Evolutionary conservation across 177 flowering plant species (phyloP).

Genomic region (Vitis hybrid): DNA sequence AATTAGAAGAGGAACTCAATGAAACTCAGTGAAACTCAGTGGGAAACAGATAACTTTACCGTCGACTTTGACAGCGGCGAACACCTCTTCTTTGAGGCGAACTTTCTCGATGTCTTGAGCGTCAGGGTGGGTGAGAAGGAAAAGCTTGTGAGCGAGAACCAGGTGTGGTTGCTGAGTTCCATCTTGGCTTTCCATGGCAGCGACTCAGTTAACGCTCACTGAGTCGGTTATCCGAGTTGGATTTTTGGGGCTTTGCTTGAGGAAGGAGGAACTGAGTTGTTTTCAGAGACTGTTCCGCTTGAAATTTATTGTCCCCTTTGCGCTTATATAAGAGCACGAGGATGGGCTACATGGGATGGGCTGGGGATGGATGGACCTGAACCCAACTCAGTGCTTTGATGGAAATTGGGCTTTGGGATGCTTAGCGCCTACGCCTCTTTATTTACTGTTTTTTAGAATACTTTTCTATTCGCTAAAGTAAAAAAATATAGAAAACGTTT

Average conservation of each 20-base stretch:
- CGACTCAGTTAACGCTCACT: conserved; percentile 8
- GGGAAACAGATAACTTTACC: conserved; percentile 36
- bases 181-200: conserved; percentile 68
- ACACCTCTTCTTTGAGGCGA: conserved; percentile 73
- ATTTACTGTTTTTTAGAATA: no score
- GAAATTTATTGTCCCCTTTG: no score
- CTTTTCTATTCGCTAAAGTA: no score
- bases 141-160: conserved; percentile 70
- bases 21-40: not conserved
- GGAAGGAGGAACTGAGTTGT: conserved; percentile 25
- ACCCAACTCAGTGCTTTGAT: no score
- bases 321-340: no score
- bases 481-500: no score
- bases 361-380: no score
- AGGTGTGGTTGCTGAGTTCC: conserved; percentile 72
- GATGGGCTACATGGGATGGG: no score
- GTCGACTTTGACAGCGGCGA: conserved; percentile 50
- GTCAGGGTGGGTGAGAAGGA: conserved; percentile 76
- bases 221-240: conserved; percentile 10
- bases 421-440: no score
- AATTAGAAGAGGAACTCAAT: not conserved
- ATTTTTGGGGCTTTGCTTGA: conserved; percentile 24
- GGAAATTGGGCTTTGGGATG: no score
- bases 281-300: conserved; percentile 8
- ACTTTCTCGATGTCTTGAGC: conserved; percentile 88